These are phyloP conservation scores for Spiraea crenata DNA, from an alignment of 331 rosid species.

Conservation along the genomic window DNA sequence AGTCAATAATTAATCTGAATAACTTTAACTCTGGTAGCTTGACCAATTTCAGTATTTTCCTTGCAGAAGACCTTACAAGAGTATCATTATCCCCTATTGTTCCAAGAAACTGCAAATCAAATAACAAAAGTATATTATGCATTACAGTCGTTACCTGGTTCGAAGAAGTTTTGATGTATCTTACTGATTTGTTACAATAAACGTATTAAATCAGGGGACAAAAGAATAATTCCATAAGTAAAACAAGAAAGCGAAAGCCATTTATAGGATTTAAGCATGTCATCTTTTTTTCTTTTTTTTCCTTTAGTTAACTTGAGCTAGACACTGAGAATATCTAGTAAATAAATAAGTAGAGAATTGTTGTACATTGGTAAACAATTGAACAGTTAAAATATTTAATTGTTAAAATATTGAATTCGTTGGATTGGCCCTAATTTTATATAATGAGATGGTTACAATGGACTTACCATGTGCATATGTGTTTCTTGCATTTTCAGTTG, in stretches of 20 bases:
- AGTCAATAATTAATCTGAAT: conserved; percentile 55
- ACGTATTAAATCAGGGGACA: no score
- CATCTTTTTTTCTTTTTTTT: background rate
- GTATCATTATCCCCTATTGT: conserved; percentile 47
- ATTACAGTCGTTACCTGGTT: background rate
- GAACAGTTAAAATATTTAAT: no score
- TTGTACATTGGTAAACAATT: background rate
- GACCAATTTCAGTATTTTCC: conserved; percentile 59
- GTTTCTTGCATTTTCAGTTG: conserved; percentile 59
- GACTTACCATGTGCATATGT: conserved; percentile 68
- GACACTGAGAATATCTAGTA: background rate
- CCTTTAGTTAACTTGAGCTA: background rate
- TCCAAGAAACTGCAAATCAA: conserved; percentile 70
- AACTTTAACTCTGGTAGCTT: conserved; percentile 49
- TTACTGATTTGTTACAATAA: background rate
- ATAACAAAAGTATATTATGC: conserved; percentile 5
- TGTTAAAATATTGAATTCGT: no score
- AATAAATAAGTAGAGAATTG: background rate
- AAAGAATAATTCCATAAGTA: no score
- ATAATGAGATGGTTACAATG: conserved; percentile 13
- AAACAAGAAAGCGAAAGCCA: background rate
- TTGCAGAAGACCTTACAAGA: conserved; percentile 50
- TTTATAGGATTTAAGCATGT: background rate
- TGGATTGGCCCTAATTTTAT: background rate
- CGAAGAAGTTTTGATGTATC: background rate